Base-by-base conservation (phyloP, 2,329 filamentous ascomycete genomes). In the Cytospora leucostoma region DNA sequence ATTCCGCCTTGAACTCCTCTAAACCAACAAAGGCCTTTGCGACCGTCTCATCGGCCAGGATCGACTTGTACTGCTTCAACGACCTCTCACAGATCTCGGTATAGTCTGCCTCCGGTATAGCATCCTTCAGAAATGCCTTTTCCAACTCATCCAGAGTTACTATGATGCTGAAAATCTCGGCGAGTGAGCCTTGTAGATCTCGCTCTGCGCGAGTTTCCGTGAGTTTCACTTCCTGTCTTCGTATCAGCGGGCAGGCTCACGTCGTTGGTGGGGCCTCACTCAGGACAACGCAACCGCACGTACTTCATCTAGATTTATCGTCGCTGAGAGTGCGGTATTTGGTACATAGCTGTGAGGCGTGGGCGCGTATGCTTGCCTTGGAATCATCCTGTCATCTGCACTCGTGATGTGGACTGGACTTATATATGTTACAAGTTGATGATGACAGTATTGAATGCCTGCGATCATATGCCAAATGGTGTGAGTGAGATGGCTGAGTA, bases 111-210 rank as follows among this genome's bases (percentile, higher is more conserved):
- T 98, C 95, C 7, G 90, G 86, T 57, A 99, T 89, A 27, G 93
- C 94, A 81, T 99, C 95, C 73, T 97, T 96, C 47, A 99, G 85
- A 73, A 97, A 99, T 0, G 94, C 96, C 75, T 96, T 97, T 73
- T 99, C 95, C 1, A 99, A 85, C 67, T 96, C 93, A 74, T 99
- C 95, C 3, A 99, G 82, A 0, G 95, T 98, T 66, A 97, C 86
- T 44, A 99, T 94, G 69, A 99, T 98, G 78, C 93, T 97, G 78
- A 98, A 99, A 32, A 99, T 88, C 77, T 99, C 95, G 61, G 94
- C 95, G 15, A 99, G 86, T 1, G 95, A 98, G 73, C 98, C 95
- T 75, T 97, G 92, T 1, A 98, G 82, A 74, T 99, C 93, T 66
- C 94, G 89, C 78, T 98, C 94, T 49, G 91, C 89, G 69, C 91